Base-by-base conservation (phyloP, 192 early-diverging fungal genomes). In the Dimargaris xerosporica region DNA sequence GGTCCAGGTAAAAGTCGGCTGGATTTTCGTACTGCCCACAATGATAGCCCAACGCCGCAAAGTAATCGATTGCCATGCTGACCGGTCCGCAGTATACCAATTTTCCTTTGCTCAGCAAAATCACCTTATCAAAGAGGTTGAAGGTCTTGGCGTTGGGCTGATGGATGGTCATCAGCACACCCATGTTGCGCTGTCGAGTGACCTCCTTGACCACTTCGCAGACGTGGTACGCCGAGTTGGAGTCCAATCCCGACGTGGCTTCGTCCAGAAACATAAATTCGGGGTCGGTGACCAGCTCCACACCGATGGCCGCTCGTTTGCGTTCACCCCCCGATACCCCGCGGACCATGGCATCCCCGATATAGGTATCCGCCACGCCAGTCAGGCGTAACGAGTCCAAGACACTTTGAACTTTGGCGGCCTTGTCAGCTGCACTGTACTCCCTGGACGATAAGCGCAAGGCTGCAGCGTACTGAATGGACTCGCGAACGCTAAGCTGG, bases 111-210 rank as follows among this genome's bases (percentile, higher is more conserved):
- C 82, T 76, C 44, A 92, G 64, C 44, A 94, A 66, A 29, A 90
- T 75, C 5, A 92, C 78, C 62, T 86, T 80, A 75, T 93, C 87
- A 71, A 93, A 93, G n/a, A 87, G 72, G 21, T 76, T 75, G 73
- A 85, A 91, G 53, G 90, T 81, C 63, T 89, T 83, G 5, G 85
- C 86, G 42, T 80, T 78, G n/a, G 92, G 93, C 70, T 94, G 91
- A 65, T 96, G 92, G 62, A 96, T 89, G 7, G 86, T 90, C 69
- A 89, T 84, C 25, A 96, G 73, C 12, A 92, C 79, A 12, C 88
- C 86, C 28, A 82, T 82, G 31, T 75, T 68, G 17, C 73, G 71
- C 34, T 73, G 70, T 45, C 75, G 71, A 1, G 85, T 79, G 31
- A 89, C 72, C 48, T 76, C 72, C 61, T 74, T 70, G 59, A 87